Evolutionary conservation across 2,329 filamentous ascomycete species (phyloP).

Genomic region (Monosporascus sp.): DNA sequence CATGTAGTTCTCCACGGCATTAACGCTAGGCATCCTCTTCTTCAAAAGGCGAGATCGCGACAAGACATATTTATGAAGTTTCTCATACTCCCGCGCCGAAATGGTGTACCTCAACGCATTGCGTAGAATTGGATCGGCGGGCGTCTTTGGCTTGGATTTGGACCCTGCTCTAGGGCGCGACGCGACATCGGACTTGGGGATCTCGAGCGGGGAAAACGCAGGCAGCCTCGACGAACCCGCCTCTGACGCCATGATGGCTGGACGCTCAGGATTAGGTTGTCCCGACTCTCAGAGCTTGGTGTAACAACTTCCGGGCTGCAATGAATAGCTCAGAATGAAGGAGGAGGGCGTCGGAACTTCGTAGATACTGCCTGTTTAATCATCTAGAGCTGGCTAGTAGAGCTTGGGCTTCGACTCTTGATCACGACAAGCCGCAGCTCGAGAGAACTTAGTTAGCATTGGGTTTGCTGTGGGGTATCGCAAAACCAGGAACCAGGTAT

Average conservation of each 20-base stretch:
- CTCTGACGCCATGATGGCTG: conserved; percentile 16
- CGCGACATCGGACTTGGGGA: conserved; percentile 10
- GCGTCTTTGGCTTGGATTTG: conserved; percentile 20
- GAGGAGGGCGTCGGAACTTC: no score
- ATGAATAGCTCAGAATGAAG: no score
- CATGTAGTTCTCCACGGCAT: conserved; percentile 51
- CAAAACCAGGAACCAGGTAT: background rate
- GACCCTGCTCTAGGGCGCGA: conserved; percentile 16
- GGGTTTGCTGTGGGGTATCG: background rate
- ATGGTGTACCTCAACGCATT: conserved; percentile 86
- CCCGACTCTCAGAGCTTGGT: background rate
- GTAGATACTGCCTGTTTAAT: no score
- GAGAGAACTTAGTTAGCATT: no score
- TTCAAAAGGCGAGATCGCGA: conserved; percentile 61
- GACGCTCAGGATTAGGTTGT: background rate
- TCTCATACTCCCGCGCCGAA: conserved; percentile 77
- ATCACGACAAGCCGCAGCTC: no score
- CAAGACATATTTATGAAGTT: conserved; percentile 77
- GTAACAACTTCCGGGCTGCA: background rate
- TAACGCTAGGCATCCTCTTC: conserved; percentile 50
- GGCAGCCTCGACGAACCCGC: conserved; percentile 13
- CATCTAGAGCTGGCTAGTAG: no score
- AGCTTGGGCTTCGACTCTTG: no score
- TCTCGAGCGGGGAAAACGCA: conserved; percentile 17
- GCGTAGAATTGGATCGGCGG: conserved; percentile 67